Percentiles rank a stretch among this genome's conserved stretches.
Conservation (phyloP, 2,329 filamentous ascomycete genomes). For the Phialophora tarda region DNA sequence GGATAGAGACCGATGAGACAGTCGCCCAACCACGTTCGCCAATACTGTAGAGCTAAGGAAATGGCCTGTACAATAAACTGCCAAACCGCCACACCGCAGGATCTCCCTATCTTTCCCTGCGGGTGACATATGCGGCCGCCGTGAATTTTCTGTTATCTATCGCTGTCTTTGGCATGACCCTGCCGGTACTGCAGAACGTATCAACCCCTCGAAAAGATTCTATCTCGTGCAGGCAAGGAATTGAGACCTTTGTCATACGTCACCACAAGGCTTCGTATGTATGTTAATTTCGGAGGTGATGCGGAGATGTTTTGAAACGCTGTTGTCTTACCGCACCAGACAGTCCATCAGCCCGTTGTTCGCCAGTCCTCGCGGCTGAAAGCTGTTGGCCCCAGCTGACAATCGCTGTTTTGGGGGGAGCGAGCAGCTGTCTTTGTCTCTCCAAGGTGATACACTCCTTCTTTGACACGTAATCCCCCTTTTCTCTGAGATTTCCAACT, state of each 20-base stretch:
- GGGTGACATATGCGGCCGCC: background rate
- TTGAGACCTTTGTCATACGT: conserved; percentile 27
- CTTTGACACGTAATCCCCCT: background rate
- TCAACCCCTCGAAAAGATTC: background rate
- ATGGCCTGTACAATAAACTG: background rate
- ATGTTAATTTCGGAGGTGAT: conserved; percentile 1
- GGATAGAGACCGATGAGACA: conserved; percentile 16
- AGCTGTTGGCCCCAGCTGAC: conserved; percentile 3
- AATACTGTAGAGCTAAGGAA: background rate
- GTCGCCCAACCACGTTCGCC: background rate
- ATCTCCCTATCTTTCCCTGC: background rate
- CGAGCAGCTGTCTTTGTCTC: conserved; percentile 17
- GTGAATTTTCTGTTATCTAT: background rate
- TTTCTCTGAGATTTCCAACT: background rate
- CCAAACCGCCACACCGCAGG: background rate
- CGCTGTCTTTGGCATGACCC: background rate
- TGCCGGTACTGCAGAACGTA: background rate
- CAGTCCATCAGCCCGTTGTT: conserved; percentile 12
- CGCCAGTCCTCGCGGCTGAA: conserved; percentile 11
- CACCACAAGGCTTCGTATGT: conserved; percentile 31
- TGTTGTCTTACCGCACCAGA: conserved; percentile 32
- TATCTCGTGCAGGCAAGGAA: conserved; percentile 6
- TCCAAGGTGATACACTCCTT: conserved; percentile 13
- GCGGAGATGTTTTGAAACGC: conserved; percentile 21
- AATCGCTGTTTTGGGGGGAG: background rate